Evolutionary conservation across 2,329 filamentous ascomycete genomes (phyloP).

Genomic region (Metarhizium anisopliae): DNA sequence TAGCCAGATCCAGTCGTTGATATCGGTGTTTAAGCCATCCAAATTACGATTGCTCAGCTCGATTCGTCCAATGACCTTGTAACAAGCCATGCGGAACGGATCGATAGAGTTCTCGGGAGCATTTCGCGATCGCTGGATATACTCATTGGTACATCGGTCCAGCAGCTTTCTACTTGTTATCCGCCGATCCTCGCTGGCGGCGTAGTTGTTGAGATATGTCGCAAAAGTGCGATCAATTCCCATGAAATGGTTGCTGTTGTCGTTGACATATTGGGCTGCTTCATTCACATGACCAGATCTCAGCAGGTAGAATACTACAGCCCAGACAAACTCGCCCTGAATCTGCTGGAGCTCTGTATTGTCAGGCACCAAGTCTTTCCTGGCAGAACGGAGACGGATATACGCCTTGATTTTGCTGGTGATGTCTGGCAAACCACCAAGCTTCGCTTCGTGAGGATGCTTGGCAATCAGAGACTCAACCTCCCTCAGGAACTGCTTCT

Average conservation of each 20-base stretch:
- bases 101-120: conserved; percentile 82
- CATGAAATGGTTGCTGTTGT: conserved; percentile 71
- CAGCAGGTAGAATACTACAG: conserved; percentile 84
- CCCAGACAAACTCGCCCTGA: conserved; percentile 82
- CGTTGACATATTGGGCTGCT: conserved; percentile 77
- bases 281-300: conserved; percentile 77
- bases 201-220: conserved; percentile 79
- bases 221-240: conserved; percentile 87
- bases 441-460: conserved; percentile 78
- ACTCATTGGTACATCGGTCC: conserved; percentile 82
- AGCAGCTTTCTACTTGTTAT: conserved; percentile 67
- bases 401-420: conserved; percentile 90
- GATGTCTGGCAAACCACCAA: conserved; percentile 80
- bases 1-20: conserved; percentile 65
- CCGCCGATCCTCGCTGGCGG: conserved; percentile 64
- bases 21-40: conserved; percentile 53
- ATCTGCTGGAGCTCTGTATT: conserved; percentile 72
- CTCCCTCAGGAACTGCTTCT: conserved; percentile 70
- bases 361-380: conserved; percentile 78
- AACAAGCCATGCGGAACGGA: conserved; percentile 93
- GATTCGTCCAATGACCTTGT: conserved; percentile 87
- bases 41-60: conserved; percentile 56
- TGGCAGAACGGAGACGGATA: conserved; percentile 67
- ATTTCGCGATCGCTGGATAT: conserved; percentile 74
- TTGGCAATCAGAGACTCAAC: conserved; percentile 71